Evolutionary conservation across 805 yeast genomes (phyloP).

Genomic region (Candida oleophila): DNA sequence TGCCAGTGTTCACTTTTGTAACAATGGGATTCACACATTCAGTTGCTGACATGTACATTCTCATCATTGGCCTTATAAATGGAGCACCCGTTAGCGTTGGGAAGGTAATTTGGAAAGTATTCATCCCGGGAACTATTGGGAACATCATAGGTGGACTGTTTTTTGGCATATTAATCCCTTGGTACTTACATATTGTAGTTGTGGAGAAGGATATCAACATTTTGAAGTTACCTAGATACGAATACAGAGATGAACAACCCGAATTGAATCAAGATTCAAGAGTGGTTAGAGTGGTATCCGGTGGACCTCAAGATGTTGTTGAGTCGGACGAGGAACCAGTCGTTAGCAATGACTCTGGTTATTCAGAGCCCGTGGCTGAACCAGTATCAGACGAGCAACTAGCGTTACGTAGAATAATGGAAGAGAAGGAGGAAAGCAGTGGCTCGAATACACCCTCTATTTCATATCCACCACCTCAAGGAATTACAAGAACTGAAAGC

Average conservation of each 20-base stretch:
- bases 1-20: constrained; percentile 80
- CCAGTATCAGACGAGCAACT: neutral
- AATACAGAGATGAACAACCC: constrained; percentile 78
- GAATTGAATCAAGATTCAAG: constrained; percentile 75
- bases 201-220: constrained; percentile 68
- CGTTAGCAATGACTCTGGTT: too few species aligned
- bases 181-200: constrained; percentile 68
- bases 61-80: constrained; percentile 66
- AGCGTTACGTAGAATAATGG: neutral
- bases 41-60: constrained; percentile 77
- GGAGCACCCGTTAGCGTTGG: constrained; percentile 65
- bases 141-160: constrained; percentile 76
- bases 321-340: constrained; percentile 11
- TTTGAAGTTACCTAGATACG: constrained; percentile 65
- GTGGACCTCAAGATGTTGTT: constrained; percentile 11
- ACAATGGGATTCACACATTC: constrained; percentile 75
- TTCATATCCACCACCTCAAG: neutral
- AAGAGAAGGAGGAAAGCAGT: neutral
- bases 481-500: neutral
- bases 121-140: constrained; percentile 72
- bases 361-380: neutral
- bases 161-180: constrained; percentile 65
- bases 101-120: constrained; percentile 65
- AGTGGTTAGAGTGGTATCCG: constrained; percentile 53
- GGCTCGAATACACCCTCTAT: neutral